Evolutionary conservation across 495 filamentous ascomycete genomes (phyloP).

Genomic region (Aspergillus taichungensis): DNA sequence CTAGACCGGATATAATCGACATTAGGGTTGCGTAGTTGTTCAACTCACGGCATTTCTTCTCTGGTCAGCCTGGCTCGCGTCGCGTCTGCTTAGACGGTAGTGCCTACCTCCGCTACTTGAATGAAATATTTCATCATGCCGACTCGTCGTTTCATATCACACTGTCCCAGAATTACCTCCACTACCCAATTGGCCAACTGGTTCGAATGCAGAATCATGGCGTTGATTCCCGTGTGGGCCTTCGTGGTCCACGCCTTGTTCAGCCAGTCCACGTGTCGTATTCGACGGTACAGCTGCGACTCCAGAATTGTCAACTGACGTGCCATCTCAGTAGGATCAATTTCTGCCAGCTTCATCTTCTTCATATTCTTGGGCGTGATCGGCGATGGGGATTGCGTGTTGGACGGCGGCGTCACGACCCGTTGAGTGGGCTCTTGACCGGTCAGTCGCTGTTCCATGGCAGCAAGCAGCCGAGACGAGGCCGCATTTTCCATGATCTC

Average conservation of each 20-base stretch:
- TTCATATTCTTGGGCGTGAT: constrained; percentile 93
- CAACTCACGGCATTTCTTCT: constrained; percentile 70
- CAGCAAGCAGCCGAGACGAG: constrained; percentile 59
- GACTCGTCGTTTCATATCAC: constrained; percentile 83
- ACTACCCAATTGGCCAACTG: constrained; percentile 95
- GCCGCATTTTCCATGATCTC: constrained; percentile 77
- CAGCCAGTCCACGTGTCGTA: constrained; percentile 77
- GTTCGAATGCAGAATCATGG: constrained; percentile 86
- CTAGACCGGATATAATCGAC: constrained; percentile 85
- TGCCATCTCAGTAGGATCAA: constrained; percentile 84
- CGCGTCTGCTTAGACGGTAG: background rate
- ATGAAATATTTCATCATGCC: constrained; percentile 92
- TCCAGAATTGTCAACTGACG: constrained; percentile 91
- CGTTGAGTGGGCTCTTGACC: constrained; percentile 71
- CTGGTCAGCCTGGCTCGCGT: background rate
- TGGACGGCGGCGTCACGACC: constrained; percentile 62
- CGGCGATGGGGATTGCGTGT: constrained; percentile 58
- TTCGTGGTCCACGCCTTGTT: constrained; percentile 89
- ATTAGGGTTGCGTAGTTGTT: constrained; percentile 93
- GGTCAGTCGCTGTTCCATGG: constrained; percentile 68
- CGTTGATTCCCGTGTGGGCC: constrained; percentile 81
- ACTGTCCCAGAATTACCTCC: constrained; percentile 83
- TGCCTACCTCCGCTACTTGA: constrained; percentile 66
- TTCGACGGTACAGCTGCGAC: constrained; percentile 73
- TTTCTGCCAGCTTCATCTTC: constrained; percentile 89